Evolutionary conservation across 768 basidiomycete species (phyloP), one percentile per base, ranked within the genome.

Genomic region (Tulasnella sp.): DNA sequence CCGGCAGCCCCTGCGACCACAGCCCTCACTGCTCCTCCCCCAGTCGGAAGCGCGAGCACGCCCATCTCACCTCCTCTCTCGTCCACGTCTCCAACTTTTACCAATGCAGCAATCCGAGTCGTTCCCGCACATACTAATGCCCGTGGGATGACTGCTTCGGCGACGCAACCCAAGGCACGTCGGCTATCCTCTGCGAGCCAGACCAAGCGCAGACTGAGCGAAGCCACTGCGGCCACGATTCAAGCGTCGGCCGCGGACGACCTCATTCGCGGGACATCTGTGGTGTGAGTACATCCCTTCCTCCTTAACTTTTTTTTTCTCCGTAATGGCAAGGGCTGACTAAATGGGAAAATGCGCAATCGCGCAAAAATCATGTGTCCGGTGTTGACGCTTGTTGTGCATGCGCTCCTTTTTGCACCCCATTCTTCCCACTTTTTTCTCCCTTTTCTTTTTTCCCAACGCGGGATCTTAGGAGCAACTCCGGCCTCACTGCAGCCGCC

Each of bases 201-300:
- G 84, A 86, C 88, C 35, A 89, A 90, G 82, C 87, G 93, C 81
- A 86, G 93, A 77, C 83, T 93, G 80, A 93, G 92, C 83, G 93
- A 94, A 83, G 93, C 92, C 35, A 93, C 93, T 83, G 93, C 93
- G 67, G 91, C 91, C 73, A 86, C 86, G 77, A 87, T 93, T 73
- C 91, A 91, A 74, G 77, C 73, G 23, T 89, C 89, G 92, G 94
- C 84, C 86, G 91, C 77, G 5, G 35, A 67, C 20, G 71, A 46
- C 37, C 70, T 77, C 46, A 57, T 70, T 51, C 67, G 77, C 4
- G 71, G 70, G 13, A 70, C 77, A 5, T 77, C 77, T 32, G 77
- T 77, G 11, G 42, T 73, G 77, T 77, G 71, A 70, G 77, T 77
- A 26, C n/a, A 51, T 3, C 0, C 26, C 16, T 0, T 3, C 20